Percentiles rank a stretch among this genome's conserved stretches.
These are phyloP conservation scores for Ophiostoma ulmi DNA, from an alignment of 2,329 filamentous ascomycete genomes.

Conservation along the genomic window DNA sequence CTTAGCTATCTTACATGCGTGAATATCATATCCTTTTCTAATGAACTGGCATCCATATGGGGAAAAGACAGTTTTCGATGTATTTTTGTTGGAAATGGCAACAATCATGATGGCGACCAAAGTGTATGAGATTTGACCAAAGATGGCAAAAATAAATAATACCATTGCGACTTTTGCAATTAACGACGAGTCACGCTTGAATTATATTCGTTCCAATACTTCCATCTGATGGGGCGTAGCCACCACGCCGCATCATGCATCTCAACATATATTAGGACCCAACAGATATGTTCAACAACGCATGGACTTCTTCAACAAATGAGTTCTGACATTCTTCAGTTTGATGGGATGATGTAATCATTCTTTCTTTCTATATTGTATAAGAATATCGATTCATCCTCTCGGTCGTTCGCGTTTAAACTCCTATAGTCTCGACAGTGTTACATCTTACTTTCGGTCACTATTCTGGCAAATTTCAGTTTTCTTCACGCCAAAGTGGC, in stretches of 20 bases:
- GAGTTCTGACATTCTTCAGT: background rate
- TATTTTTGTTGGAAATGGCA: background rate
- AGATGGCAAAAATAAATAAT: background rate
- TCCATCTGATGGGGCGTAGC: background rate
- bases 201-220: background rate
- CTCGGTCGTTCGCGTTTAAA: background rate
- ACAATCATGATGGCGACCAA: background rate
- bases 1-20: background rate
- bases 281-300: background rate
- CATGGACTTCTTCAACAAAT: background rate
- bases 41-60: no score
- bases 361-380: background rate
- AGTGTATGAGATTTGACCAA: background rate
- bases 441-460: no score
- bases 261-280: background rate
- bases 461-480: no score
- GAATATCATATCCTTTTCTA: no score
- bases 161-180: background rate
- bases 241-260: background rate
- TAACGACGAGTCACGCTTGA: background rate
- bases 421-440: background rate
- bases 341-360: background rate
- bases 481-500: no score
- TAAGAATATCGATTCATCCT: background rate
- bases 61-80: no score